Percentiles rank a stretch among this genome's conserved stretches.
phyloP scores from a whole-genome alignment of 371 early-diverging fungal genomes.

The Synchytrium microbalum region DNA sequence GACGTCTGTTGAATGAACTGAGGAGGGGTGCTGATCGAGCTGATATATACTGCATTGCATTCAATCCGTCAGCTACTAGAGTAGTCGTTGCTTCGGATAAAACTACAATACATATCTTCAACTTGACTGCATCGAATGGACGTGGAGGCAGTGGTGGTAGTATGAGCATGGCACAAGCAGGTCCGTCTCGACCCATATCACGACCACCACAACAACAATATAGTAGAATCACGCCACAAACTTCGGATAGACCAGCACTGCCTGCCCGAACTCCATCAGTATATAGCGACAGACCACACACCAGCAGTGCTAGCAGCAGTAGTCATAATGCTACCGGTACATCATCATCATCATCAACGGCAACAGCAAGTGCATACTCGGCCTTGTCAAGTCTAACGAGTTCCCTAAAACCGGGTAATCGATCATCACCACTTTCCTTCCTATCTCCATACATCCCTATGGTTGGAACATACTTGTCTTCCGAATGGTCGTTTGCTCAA shows the following conservation, averaged over 20 bases:
- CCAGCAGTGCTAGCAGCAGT: background rate
- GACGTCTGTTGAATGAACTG: conserved; percentile 72
- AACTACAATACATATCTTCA: conserved; percentile 89
- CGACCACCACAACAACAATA: conserved; percentile 16
- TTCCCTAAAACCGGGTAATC: conserved; percentile 27
- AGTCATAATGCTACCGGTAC: background rate
- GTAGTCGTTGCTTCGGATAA: conserved; percentile 85
- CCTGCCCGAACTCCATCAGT: too few relatives aligned
- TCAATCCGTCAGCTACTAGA: conserved; percentile 67
- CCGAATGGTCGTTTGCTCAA: conserved; percentile 90
- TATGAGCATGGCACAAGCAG: conserved; percentile 24
- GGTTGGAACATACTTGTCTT: conserved; percentile 63
- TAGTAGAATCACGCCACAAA: conserved; percentile 35
- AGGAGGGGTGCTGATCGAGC: conserved; percentile 85
- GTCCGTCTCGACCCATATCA: conserved; percentile 10
- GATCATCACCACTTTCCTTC: conserved; percentile 67
- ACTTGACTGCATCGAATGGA: conserved; percentile 38
- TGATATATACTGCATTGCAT: conserved; percentile 79
- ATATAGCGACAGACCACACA: too few relatives aligned
- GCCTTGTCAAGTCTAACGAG: background rate
- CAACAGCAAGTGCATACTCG: background rate
- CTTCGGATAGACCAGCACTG: too few relatives aligned
- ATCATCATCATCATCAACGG: background rate
- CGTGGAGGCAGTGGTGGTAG: conserved; percentile 20
- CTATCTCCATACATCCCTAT: conserved; percentile 86